phyloP scores from a whole-genome alignment of 371 early-diverging fungal species.

The Mortierella sp. region DNA sequence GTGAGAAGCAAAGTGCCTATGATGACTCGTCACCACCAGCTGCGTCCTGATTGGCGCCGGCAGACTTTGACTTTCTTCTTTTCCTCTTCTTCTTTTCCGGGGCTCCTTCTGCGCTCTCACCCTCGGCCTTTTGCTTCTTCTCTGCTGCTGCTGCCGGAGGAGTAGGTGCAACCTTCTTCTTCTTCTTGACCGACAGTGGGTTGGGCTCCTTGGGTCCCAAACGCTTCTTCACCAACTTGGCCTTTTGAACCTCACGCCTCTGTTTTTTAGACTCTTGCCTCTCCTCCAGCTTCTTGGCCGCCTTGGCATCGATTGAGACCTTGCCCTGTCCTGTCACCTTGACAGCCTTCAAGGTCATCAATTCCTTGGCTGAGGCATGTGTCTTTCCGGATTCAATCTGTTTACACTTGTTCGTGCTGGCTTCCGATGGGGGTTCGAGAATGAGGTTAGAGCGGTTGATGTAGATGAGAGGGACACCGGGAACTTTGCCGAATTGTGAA shows the following conservation, averaged over 20 bases:
- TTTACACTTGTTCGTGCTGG: constrained; percentile 57
- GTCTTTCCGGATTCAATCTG: constrained; percentile 69
- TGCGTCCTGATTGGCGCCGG: not conserved
- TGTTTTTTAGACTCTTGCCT: constrained; percentile 37
- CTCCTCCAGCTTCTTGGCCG: constrained; percentile 37
- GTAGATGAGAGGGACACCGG: constrained; percentile 92
- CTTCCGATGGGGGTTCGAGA: constrained; percentile 81
- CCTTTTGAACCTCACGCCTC: constrained; percentile 54
- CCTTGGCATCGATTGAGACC: constrained; percentile 35
- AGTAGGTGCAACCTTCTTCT: constrained; percentile 64
- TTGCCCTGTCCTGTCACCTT: constrained; percentile 38
- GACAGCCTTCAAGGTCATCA: constrained; percentile 59
- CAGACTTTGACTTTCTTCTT: constrained; percentile 12
- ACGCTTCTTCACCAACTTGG: constrained; percentile 58
- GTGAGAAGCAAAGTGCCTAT: not conserved
- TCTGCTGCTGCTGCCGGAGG: constrained; percentile 25
- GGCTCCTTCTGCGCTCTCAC: not conserved
- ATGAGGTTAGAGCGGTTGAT: constrained; percentile 82
- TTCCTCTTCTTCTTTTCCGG: constrained; percentile 17
- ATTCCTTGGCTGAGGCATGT: constrained; percentile 60
- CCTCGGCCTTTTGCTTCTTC: constrained; percentile 1
- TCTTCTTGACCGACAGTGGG: constrained; percentile 89
- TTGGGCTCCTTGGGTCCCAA: constrained; percentile 86
- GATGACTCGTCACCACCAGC: constrained; percentile 4
- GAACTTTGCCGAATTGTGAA: constrained; percentile 73